Evolutionary conservation across 352 stramenopile genomes (phyloP), one percentile per base, ranked within the genome.

Genomic region (Globisporangium abappressorium): DNA sequence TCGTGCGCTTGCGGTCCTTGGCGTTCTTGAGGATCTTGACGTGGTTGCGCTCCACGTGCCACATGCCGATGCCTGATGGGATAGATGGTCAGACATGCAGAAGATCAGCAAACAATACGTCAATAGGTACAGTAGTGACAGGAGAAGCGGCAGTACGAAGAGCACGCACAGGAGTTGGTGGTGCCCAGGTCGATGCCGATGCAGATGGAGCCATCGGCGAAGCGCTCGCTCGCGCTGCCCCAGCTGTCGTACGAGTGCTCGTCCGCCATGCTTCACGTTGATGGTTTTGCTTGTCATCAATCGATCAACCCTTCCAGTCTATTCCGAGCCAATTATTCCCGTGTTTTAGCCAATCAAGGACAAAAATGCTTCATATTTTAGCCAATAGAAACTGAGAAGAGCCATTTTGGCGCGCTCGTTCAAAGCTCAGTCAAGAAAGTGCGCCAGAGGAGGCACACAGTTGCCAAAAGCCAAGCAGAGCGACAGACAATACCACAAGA

Each of bases 161-260:
- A 46, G 38, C 15, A 66, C 73, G 72, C 72, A 94, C 98, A 99
- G 20, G 96, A 99, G 85, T 99, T 99, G 28, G 98, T 99, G 9
- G 98, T 99, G 75, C 98, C 98, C 65, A 99, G 87, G 87, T 99
- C 98, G 76, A 99, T 99, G 67, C 98, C 98, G 67, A 99, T 98
- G 70, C 85, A 94, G 58, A 93, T 78, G 51, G 75, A 79, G 64
- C 84, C 86, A 61, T 94, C 77, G 11, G 77, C 77, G 68, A 94
- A 94, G 65, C 77, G 82, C 56, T 93, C 84, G 55, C 66, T 74
- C 11, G 80, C 75, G 70, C 73, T 84, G 38, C 88, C 84, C 88
- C 88, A 96, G 66, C 85, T 92, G 49, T 95, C 85, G 70, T 95
- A 94, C 58, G 73, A 78, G 64, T 76, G 68, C 36, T 69, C 61